Conservation (phyloP, 2,329 filamentous ascomycete genomes). For the Ascochyta clinopodiicola region DNA sequence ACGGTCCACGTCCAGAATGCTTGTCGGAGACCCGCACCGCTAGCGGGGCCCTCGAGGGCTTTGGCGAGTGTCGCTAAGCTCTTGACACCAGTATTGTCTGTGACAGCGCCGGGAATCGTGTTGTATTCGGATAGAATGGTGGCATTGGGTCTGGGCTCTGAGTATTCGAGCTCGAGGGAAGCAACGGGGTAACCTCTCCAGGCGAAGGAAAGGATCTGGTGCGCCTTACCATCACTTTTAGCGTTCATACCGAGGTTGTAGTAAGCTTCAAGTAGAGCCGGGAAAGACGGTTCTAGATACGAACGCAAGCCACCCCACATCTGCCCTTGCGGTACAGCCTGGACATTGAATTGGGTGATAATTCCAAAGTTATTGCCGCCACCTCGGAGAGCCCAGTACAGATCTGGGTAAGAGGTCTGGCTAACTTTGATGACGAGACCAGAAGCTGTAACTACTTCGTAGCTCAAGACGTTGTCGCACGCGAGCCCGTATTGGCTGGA, state of each 20-base stretch:
- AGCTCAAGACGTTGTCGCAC: constrained; percentile 45
- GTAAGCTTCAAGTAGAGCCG: constrained; percentile 32
- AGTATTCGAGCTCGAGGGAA: constrained; percentile 32
- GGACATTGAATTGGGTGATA: constrained; percentile 38
- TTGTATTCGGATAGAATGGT: constrained; percentile 37
- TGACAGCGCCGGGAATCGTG: constrained; percentile 22
- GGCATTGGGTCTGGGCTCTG: constrained; percentile 32
- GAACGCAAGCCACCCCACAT: constrained; percentile 38
- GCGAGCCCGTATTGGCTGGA: constrained; percentile 32
- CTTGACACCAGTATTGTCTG: constrained; percentile 25
- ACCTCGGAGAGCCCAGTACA: constrained; percentile 49
- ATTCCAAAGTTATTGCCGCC: constrained; percentile 48
- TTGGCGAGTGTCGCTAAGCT: constrained; percentile 31
- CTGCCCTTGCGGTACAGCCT: constrained; percentile 26
- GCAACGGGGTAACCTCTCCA: constrained; percentile 23
- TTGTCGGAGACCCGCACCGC: constrained; percentile 26
- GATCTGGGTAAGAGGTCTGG: constrained; percentile 43
- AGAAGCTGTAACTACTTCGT: constrained; percentile 38
- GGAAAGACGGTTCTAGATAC: constrained; percentile 22
- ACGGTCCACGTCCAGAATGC: constrained; percentile 38
- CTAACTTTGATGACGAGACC: constrained; percentile 27
- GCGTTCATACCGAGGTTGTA: constrained; percentile 33
- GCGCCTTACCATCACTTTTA: constrained; percentile 30
- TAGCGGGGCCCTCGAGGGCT: constrained; percentile 15
- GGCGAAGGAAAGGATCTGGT: constrained; percentile 38